phyloP scores from a whole-genome alignment of 768 basidiomycete species.

The Kwoniella botswanensis region DNA sequence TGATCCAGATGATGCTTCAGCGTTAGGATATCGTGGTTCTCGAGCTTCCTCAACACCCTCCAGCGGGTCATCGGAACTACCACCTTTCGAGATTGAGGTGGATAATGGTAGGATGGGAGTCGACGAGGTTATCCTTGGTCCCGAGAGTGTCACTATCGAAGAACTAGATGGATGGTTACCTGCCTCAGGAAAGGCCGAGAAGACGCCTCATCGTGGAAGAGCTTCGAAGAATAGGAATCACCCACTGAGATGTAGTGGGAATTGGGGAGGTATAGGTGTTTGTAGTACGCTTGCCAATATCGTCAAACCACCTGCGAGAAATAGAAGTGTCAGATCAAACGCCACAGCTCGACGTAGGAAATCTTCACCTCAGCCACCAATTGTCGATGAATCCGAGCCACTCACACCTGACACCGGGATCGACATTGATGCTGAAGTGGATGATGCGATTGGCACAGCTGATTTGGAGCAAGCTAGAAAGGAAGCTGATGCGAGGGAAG shows the following conservation, averaged over 20 bases:
- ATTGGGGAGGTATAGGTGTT: slow-evolving; percentile 49
- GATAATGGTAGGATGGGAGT: slow-evolving; percentile 27
- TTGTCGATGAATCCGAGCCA: neutral
- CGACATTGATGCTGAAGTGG: slow-evolving; percentile 20
- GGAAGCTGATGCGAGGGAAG: slow-evolving; percentile 45
- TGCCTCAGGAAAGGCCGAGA: slow-evolving; percentile 21
- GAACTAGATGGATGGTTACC: slow-evolving; percentile 42
- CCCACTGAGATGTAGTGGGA: slow-evolving; percentile 24
- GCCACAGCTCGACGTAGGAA: slow-evolving; percentile 18
- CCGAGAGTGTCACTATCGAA: slow-evolving; percentile 48
- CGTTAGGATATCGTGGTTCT: slow-evolving; percentile 26
- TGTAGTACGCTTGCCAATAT: slow-evolving; percentile 18
- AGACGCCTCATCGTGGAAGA: slow-evolving; percentile 36
- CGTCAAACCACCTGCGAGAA: slow-evolving; percentile 17
- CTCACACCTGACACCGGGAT: slow-evolving; percentile 13
- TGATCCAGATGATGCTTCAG: slow-evolving; percentile 25
- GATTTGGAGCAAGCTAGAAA: slow-evolving; percentile 43
- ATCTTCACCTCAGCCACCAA: slow-evolving; percentile 9
- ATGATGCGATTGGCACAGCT: slow-evolving; percentile 45
- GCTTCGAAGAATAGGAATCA: slow-evolving; percentile 18
- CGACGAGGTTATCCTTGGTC: slow-evolving; percentile 45
- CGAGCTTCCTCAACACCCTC: slow-evolving; percentile 46
- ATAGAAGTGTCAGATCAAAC: slow-evolving; percentile 12
- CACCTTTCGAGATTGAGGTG: slow-evolving; percentile 35
- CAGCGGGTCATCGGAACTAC: slow-evolving; percentile 37